Base-by-base conservation (phyloP, 352 stramenopile genomes). In the Halophytophthora batemanensis region DNA sequence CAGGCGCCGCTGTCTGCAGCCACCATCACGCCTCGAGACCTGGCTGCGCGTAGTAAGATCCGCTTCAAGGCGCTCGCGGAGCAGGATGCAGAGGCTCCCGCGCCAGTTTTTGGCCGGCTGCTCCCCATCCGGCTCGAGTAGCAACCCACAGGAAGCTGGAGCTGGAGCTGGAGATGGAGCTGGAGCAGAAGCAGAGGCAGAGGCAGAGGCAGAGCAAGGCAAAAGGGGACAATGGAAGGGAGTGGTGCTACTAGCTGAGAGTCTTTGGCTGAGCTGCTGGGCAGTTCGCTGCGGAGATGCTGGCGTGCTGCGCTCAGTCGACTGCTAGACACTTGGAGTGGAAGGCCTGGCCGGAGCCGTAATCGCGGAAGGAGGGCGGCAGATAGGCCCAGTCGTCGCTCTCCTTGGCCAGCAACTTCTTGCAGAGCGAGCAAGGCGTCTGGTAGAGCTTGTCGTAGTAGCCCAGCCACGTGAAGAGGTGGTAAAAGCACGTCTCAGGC, bases 371-470 rank as follows among this genome's bases (percentile, higher is more conserved):
- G n/a, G 81, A 88, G 23, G 83, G 83, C 62, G 83, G 83, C 39
- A 94, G 53, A 39, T 88, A 92, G 11, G 77, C 76, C 66, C 74
- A 88, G 47, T 92, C 77, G 42, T 92, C 81, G 36, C 63, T 85
- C 54, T 92, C 81, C 64, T 90, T 92, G 39, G 69, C 65, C 31
- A 94, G 66, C 45, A 94, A 74, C 58, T 91, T 92, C 64, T 94
- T 94, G 71, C 83, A 94, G 23, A 77, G 67, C 23, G 71, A 84
- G 68, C 83, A 94, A 11, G 83, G 77, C 38, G 83, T 92, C 64
- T 94, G 81, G 68, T 94, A 92, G 56, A 92, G 76, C 66, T 94
- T 94, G 71, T 94, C 83, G 57, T 86, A 94, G 68, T 83, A 90
- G 42, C 75, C 78, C 17, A 94, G 66, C 83, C 83, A 94, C 39